Base-by-base conservation (phyloP, 1,284 basidiomycete species). In the Ceratobasidium sp. region DNA sequence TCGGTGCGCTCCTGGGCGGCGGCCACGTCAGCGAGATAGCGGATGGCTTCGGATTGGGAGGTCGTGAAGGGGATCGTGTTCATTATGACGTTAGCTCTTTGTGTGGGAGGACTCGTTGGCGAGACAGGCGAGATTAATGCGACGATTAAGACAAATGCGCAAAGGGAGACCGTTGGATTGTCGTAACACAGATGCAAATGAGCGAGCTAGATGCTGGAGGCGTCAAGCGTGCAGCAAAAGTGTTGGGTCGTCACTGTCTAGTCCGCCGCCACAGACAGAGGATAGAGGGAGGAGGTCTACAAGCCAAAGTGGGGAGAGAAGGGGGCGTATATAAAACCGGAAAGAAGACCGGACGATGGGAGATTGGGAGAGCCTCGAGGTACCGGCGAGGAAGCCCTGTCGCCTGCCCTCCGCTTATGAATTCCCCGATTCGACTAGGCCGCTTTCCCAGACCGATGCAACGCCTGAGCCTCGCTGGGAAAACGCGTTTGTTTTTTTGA, bases 41-140 rank as follows among this genome's bases (percentile, higher is more conserved):
- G 53, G 42, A 59, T 21, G 14, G 54, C 54, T 5, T 70, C 44
- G 28, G 54, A 58, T 44, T 59, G 38, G 25, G 66, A 58, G 30
- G 61, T 63, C 66, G 66, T 70, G 54, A 59, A 59, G 33, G 42
- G 66, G 54, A 59, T 70, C 42, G 54, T 59, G 66, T 59, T 70
- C 66, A 70, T 70, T 40, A 60, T 60, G 51, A 30, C 66, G 66
- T 70, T 23, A 70, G n/a, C 66, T 70, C 53, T 53, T 21, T 14
- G 16, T 36, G 64, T 14, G 63, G 49, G 28, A 40, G 53, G 64
- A 56, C 42, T 58, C 21, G 53, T 40, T 44, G 38, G 23, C 42
- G 18, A 64, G 44, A 64, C 44, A 46, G 44, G 46, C 44, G 44
- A 33, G 46, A 44, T n/a, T 46, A 25, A 51, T 16, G 44, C 61